phyloP scores from a whole-genome alignment of 2,329 filamentous ascomycete species.

The Sporothrix pallida region DNA sequence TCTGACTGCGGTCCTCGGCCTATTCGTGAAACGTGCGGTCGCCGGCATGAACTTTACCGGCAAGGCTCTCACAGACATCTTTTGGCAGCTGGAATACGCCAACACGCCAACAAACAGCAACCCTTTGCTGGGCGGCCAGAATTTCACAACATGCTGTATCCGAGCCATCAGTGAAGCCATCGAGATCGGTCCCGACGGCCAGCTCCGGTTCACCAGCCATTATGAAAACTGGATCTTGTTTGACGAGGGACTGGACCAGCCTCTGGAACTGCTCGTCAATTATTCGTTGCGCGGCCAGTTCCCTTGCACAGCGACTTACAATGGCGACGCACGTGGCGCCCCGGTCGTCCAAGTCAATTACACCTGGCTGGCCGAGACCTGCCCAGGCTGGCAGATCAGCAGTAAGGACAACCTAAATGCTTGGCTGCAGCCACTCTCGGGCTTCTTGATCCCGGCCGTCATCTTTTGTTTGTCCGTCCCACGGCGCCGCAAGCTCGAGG shows the following conservation, averaged over 20 bases:
- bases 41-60: slow-evolving; percentile 27
- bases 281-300: slow-evolving; percentile 37
- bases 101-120: slow-evolving; percentile 18
- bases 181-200: slow-evolving; percentile 32
- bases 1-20: not conserved
- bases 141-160: slow-evolving; percentile 42
- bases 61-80: slow-evolving; percentile 32
- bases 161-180: slow-evolving; percentile 39
- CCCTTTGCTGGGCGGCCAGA: slow-evolving; percentile 38
- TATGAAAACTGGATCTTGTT: slow-evolving; percentile 33
- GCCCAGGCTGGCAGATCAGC: slow-evolving; percentile 41
- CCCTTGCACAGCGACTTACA: slow-evolving; percentile 40
- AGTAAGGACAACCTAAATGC: slow-evolving; percentile 38
- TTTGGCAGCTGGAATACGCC: slow-evolving; percentile 35
- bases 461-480: slow-evolving; percentile 43
- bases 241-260: slow-evolving; percentile 21
- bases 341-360: slow-evolving; percentile 39
- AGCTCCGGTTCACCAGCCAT: slow-evolving; percentile 28
- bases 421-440: slow-evolving; percentile 41
- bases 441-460: slow-evolving; percentile 42
- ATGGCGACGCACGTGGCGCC: slow-evolving; percentile 36
- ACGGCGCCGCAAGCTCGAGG: slow-evolving; percentile 40
- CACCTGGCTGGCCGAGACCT: slow-evolving; percentile 36
- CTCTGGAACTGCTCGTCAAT: slow-evolving; percentile 32
- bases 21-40: not conserved